Evolutionary conservation across 1,139 yeast species (phyloP).

Genomic region (Meyerozyma elateridarum): DNA sequence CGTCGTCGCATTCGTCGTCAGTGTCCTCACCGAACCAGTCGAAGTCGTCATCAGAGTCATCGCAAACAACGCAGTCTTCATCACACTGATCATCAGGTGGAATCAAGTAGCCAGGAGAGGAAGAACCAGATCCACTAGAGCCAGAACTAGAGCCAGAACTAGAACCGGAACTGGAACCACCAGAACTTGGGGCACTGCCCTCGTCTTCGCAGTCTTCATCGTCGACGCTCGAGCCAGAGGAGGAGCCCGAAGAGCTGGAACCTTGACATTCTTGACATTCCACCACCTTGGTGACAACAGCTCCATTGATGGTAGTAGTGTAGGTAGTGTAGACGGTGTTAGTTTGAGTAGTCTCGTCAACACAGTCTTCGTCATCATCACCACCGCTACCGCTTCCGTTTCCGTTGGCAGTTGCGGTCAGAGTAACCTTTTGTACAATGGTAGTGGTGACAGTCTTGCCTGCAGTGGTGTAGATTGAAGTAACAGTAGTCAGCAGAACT

Average conservation of each 20-base stretch:
- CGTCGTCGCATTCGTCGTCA: conserved; percentile 8
- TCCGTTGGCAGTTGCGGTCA: not conserved
- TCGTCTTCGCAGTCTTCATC: conserved; percentile 16
- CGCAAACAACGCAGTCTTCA: conserved; percentile 3
- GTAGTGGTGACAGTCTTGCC: not conserved
- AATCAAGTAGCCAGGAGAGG: conserved; percentile 1
- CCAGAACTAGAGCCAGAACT: conserved; percentile 5
- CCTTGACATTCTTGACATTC: not conserved
- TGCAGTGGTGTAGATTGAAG: conserved; percentile 2
- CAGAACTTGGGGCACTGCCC: not conserved
- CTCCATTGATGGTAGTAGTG: conserved; percentile 2
- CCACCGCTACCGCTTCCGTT: not conserved
- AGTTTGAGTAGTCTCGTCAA: not conserved
- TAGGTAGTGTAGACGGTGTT: not conserved
- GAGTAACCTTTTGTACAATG: not conserved
- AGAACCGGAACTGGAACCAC: conserved; percentile 1
- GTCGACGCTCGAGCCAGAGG: conserved; percentile 12
- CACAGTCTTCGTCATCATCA: conserved; percentile 3
- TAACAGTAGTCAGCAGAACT: not conserved
- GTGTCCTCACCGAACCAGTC: conserved; percentile 11
- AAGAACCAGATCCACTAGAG: not conserved
- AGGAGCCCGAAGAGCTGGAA: conserved; percentile 10
- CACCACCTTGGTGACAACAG: conserved; percentile 2
- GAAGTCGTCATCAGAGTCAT: conserved; percentile 6
- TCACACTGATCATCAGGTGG: conserved; percentile 4